Base-by-base conservation (phyloP, 441 rosid species). In the Euphorbia celastroides region DNA sequence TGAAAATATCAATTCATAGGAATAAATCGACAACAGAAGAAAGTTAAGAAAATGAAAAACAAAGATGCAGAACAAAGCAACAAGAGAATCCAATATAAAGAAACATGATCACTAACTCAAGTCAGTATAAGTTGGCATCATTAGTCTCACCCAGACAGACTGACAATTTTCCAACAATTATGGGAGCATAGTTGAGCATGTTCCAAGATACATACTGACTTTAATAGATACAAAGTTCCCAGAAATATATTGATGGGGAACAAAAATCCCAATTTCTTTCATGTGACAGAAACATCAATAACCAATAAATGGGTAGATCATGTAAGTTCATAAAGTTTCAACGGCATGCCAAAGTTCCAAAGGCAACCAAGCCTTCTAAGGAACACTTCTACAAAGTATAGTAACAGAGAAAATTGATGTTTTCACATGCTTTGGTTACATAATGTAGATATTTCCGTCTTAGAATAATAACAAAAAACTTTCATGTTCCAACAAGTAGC, bases 81-180 rank as follows among this genome's bases (percentile, higher is more conserved):
- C 27, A 54, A 54, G 16, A 10, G 25, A 54, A 22, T 25, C 57
- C 28, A 54, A 54, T n/a, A 54, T 23, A 1, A 22, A 23, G 28
- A 30, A 54, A 30, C 22, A 23, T 10, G 57, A 23, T 54, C 16
- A 11, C 10, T 22, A 20, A 19, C 22, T 4, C 52, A 5, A 22
- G 28, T 11, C 27, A 54, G 17, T 1, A 54, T 22, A 23, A 25
- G 25, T 23, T 25, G 30, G 57, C 14, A 1, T 23, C 14, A 11
- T 3, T 3, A 9, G 2, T 9, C 16, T 11, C 9, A 26, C 30
- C 26, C 17, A 25, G 12, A 26, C 28, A 54, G 57, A 9, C 57
- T 48, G 22, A 23, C 52, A 48, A 48, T 48, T 48, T 48, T 48
- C 52, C 52, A n/a, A 48, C 52, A 48, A 48, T 48, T 48, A 48